Percentiles rank a stretch among this genome's conserved stretches.
Conservation (phyloP, 345 rosid genomes). For the Aethionema arabicum region DNA sequence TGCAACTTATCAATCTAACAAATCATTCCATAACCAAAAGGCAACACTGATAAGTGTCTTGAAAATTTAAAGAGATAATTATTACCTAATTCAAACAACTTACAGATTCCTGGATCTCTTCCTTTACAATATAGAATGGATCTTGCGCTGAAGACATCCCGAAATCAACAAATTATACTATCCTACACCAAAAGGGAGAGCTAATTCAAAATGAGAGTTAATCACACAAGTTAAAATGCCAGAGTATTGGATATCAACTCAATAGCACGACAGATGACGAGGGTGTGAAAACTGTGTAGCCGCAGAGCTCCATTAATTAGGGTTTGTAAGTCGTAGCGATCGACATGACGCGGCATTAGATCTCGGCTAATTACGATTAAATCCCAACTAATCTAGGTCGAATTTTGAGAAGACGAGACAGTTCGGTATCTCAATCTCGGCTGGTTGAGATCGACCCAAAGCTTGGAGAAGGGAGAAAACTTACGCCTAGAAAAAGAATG, state of each 20-base stretch:
- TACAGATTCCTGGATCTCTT: constrained; percentile 98
- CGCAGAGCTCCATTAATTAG: background rate
- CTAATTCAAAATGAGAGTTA: background rate
- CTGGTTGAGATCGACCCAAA: constrained; percentile 17
- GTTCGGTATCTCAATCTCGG: background rate
- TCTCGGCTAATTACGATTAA: constrained; percentile 15
- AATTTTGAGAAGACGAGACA: background rate
- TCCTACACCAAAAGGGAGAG: constrained; percentile 10
- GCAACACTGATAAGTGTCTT: constrained; percentile 15
- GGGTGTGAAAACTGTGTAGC: background rate
- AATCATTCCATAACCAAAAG: constrained; percentile 14
- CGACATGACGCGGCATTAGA: constrained; percentile 6
- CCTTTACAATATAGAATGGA: constrained; percentile 96
- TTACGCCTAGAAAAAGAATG: background rate
- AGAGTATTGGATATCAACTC: constrained; percentile 1
- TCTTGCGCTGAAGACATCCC: constrained; percentile 95
- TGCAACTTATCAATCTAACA: constrained; percentile 89
- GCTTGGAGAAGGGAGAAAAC: too few relatives aligned
- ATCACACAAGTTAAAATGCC: background rate
- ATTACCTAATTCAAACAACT: constrained; percentile 34
- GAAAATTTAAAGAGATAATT: background rate
- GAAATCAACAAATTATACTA: background rate
- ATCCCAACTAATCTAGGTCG: background rate
- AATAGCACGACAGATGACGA: background rate
- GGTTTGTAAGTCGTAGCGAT: constrained; percentile 4